phyloP scores from a whole-genome alignment of 1,284 basidiomycete genomes.

The Cryptococcus maquisensis region DNA sequence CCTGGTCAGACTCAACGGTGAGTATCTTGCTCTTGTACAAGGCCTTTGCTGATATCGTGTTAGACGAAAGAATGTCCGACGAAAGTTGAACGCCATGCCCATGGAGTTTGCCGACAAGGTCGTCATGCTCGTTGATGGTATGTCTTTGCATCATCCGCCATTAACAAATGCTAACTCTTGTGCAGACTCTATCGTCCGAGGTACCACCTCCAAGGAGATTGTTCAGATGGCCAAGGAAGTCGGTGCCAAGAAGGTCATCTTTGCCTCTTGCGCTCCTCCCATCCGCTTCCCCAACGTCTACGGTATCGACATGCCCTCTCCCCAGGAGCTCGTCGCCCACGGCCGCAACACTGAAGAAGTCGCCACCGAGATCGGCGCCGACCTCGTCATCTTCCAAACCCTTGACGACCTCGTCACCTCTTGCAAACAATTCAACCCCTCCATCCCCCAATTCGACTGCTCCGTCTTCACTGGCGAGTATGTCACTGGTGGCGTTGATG shows the following conservation, averaged over 20 bases:
- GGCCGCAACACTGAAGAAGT: constrained; percentile 71
- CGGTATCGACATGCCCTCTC: constrained; percentile 99
- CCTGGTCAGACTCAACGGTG: constrained; percentile 81
- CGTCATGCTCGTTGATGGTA: constrained; percentile 93
- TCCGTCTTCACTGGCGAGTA: constrained; percentile 98
- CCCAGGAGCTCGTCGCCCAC: constrained; percentile 87
- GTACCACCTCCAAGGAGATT: constrained; percentile 98
- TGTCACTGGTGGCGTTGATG: constrained; percentile 91
- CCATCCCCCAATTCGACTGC: constrained; percentile 82
- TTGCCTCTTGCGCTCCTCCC: constrained; percentile 95
- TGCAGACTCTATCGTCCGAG: constrained; percentile 93
- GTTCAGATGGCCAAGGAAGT: constrained; percentile 99
- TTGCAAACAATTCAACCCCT: constrained; percentile 81
- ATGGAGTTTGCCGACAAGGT: constrained; percentile 90
- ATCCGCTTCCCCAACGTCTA: constrained; percentile 95
- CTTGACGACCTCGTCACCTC: constrained; percentile 81
- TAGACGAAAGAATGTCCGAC: constrained; percentile 88
- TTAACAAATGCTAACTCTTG: not conserved
- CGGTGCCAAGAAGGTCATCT: constrained; percentile 93
- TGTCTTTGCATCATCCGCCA: constrained; percentile 20
- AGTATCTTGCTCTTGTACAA: not conserved
- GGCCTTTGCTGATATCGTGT: constrained; percentile 4
- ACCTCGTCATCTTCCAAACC: constrained; percentile 97
- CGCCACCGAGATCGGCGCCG: constrained; percentile 83
- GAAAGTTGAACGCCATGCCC: constrained; percentile 99